Evolutionary conservation across 2,329 filamentous ascomycete species (phyloP).

Genomic region (Nannizziopsis arthrosporioides): DNA sequence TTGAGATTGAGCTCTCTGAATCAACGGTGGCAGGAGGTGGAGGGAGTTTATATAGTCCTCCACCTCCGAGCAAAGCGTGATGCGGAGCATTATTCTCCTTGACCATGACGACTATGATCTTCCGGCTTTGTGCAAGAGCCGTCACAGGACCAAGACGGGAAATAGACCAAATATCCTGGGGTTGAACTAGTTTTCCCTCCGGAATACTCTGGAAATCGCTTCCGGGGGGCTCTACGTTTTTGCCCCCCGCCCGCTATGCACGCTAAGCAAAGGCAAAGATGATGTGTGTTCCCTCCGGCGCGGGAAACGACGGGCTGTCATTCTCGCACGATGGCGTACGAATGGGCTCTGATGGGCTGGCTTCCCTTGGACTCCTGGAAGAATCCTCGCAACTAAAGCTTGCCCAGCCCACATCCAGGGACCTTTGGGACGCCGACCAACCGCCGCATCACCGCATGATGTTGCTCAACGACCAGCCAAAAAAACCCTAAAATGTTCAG

Average conservation of each 20-base stretch:
- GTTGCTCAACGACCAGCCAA: too few species aligned
- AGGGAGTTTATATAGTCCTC: constrained; percentile 2
- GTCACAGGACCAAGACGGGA: constrained; percentile 6
- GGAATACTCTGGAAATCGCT: background rate
- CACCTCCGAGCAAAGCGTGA: too few species aligned
- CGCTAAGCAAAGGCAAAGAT: background rate
- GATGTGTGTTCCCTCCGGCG: background rate
- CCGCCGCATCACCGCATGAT: too few species aligned
- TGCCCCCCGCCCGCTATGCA: background rate
- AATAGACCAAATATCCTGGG: background rate
- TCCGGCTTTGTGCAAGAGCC: background rate
- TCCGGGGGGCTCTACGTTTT: too few species aligned
- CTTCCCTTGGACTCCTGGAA: too few species aligned
- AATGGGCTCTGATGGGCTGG: background rate
- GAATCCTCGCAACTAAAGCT: too few species aligned
- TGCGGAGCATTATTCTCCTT: background rate
- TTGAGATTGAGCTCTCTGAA: background rate
- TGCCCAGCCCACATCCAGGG: too few species aligned
- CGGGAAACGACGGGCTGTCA: background rate
- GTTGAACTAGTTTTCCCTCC: background rate
- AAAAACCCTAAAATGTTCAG: too few species aligned
- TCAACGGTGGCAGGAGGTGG: background rate
- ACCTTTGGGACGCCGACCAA: too few species aligned
- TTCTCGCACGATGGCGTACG: background rate
- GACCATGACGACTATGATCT: background rate